Evolutionary conservation across 352 stramenopile species (phyloP).

Genomic region (Globisporangium polare): DNA sequence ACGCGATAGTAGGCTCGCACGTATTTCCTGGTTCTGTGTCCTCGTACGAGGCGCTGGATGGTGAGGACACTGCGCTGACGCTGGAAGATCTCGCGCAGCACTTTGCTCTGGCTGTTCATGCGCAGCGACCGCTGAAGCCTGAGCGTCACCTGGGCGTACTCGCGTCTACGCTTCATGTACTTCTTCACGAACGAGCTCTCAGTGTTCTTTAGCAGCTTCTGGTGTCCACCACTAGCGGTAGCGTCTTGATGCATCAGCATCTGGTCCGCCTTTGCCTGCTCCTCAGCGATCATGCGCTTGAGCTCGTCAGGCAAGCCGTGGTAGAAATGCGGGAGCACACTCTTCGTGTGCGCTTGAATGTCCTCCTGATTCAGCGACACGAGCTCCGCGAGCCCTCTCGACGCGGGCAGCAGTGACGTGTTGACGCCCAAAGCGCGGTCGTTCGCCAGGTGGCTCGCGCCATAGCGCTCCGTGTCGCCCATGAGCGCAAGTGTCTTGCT

Average conservation of each 20-base stretch:
- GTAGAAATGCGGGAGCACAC: constrained; percentile 68
- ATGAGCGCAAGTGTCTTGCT: constrained; percentile 1
- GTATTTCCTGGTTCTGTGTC: constrained; percentile 44
- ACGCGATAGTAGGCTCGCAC: constrained; percentile 44
- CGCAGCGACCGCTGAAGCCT: constrained; percentile 58
- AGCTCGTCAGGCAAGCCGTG: constrained; percentile 67
- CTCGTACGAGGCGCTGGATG: constrained; percentile 64
- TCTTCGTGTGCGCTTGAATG: constrained; percentile 20
- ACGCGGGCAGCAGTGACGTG: constrained; percentile 26
- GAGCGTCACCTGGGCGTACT: constrained; percentile 34
- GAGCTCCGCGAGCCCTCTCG: constrained; percentile 30
- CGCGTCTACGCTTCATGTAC: constrained; percentile 52
- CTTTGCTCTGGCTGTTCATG: constrained; percentile 40
- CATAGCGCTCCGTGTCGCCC: constrained; percentile 51
- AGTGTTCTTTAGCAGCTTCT: constrained; percentile 53
- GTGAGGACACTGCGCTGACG: constrained; percentile 39
- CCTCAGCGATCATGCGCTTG: constrained; percentile 67
- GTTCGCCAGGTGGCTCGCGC: constrained; percentile 45
- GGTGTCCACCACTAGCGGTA: constrained; percentile 11
- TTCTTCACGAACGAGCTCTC: constrained; percentile 51
- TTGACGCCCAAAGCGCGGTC: constrained; percentile 43
- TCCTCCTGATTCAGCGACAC: constrained; percentile 41
- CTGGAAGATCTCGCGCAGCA: constrained; percentile 33
- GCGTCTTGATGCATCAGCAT: constrained; percentile 1
- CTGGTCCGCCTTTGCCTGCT: constrained; percentile 28